These are phyloP conservation scores for Wickerhamiella australiensis DNA, from an alignment of 805 yeast genomes.

Conservation along the genomic window DNA sequence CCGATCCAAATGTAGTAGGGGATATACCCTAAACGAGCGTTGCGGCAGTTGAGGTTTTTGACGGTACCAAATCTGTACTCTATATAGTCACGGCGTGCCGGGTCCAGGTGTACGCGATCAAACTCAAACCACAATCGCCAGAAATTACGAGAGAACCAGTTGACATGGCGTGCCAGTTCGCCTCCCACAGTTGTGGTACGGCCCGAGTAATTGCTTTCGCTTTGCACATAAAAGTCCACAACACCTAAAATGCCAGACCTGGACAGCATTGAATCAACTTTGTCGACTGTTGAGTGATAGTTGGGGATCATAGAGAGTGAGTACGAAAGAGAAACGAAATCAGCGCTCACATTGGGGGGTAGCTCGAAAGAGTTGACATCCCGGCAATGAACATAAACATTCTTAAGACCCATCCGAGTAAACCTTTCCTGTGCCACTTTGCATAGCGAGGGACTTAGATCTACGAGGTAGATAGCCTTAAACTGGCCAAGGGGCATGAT, in stretches of 20 bases:
- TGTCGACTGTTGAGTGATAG: slow-evolving; percentile 66
- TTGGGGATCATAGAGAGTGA: slow-evolving; percentile 79
- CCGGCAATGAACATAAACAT: slow-evolving; percentile 56
- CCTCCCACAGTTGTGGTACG: slow-evolving; percentile 70
- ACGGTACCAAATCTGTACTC: slow-evolving; percentile 75
- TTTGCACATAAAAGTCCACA: slow-evolving; percentile 73
- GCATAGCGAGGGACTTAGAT: slow-evolving; percentile 65
- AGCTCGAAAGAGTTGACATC: slow-evolving; percentile 65
- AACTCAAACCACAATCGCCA: slow-evolving; percentile 86
- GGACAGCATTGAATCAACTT: slow-evolving; percentile 42
- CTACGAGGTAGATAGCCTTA: slow-evolving; percentile 58
- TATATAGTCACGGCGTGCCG: slow-evolving; percentile 69
- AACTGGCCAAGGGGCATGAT: slow-evolving; percentile 41
- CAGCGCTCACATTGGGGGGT: slow-evolving; percentile 37
- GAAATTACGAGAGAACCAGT: slow-evolving; percentile 67
- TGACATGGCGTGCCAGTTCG: slow-evolving; percentile 52
- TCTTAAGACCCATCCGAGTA: slow-evolving; percentile 36
- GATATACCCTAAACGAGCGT: slow-evolving; percentile 53
- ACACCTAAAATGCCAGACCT: slow-evolving; percentile 51
- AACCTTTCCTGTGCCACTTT: slow-evolving; percentile 56
- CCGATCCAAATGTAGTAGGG: slow-evolving; percentile 82
- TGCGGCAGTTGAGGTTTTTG: slow-evolving; percentile 58
- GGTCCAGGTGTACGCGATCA: slow-evolving; percentile 66
- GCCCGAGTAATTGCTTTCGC: slow-evolving; percentile 50
- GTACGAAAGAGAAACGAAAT: slow-evolving; percentile 65